Base-by-base conservation (phyloP, 495 filamentous ascomycete species). In the Penicillium parvum region DNA sequence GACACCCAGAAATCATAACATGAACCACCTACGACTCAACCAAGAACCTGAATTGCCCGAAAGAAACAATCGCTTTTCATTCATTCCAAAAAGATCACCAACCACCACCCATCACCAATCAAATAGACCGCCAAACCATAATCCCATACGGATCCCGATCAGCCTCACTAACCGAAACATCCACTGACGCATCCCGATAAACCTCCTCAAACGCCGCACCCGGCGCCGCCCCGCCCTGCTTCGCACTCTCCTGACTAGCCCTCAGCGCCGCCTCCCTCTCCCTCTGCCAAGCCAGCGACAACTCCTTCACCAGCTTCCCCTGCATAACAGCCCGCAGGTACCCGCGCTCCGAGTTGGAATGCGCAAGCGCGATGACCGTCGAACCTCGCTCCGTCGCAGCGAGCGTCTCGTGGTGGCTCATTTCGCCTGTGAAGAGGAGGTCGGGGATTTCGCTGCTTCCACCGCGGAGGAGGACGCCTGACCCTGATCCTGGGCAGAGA, bases 351-450 rank as follows among this genome's bases (percentile, higher is more conserved):
- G 84, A 90, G 65, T 97, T 96, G 45, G 84, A 88, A 61, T 98
- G 92, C 47, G 94, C 90, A 20, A 92, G 75, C 6, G 83, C 82
- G 42, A 98, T 75, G 1, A 96, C 88, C 41, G 76, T 81, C 43
- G 84, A 82, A n/a, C 92, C 92, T n/a, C 77, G 74, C 72, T 96
- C 91, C 20, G 84, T 88, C 16, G 87, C 84, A 21, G 85, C 79
- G 28, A 98, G 74, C 8, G 91, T 85, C 45, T 92, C 84, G 57
- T 98, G 92, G 61, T 98, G 92, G 38, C 78, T 83, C 76, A 97
- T 77, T 61, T 98, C 92, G 6, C 92, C 92, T 0, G 91, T 97
- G 45, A 97, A 85, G 1, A 90, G 64, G 18, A 96, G 66, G 57
- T 96, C 89, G 0, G 74, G 68, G 3, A 83, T 74, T 17, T 75